Percentiles rank a stretch among this genome's conserved stretches.
These are phyloP conservation scores for Biscogniauxia sp. DNA, from an alignment of 2,329 filamentous ascomycete genomes.

Conservation along the genomic window DNA sequence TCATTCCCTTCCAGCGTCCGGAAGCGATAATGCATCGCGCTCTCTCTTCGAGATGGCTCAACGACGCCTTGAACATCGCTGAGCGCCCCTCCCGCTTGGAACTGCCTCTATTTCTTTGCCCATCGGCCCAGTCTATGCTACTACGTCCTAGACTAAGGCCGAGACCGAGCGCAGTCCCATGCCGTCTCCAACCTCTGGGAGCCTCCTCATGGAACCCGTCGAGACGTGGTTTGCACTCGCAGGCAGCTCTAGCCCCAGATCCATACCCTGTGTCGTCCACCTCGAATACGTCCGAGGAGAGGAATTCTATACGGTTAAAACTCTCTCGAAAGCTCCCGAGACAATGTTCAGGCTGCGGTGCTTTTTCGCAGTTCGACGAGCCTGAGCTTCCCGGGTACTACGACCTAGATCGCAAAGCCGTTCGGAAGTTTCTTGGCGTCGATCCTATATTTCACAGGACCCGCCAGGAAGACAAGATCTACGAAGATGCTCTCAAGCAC, in stretches of 20 bases:
- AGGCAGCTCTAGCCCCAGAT: conserved; percentile 20
- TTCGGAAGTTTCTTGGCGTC: conserved; percentile 46
- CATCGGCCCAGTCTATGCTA: conserved; percentile 32
- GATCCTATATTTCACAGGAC: conserved; percentile 25
- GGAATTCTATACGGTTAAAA: background rate
- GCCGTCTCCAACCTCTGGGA: conserved; percentile 9
- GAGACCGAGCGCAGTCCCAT: conserved; percentile 12
- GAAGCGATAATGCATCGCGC: conserved; percentile 42
- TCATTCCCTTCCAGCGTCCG: background rate
- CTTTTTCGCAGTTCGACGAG: conserved; percentile 56
- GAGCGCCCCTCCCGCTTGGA: conserved; percentile 37
- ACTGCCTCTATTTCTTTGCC: conserved; percentile 49
- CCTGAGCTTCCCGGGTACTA: conserved; percentile 56
- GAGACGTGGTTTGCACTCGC: conserved; percentile 30
- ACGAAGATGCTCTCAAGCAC: conserved; percentile 43
- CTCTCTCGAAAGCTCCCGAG: conserved; percentile 43
- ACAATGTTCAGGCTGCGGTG: conserved; percentile 64
- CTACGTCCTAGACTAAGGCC: conserved; percentile 5
- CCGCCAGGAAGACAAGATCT: conserved; percentile 44
- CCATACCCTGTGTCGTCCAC: conserved; percentile 2
- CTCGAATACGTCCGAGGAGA: conserved; percentile 1
- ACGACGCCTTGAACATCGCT: conserved; percentile 40
- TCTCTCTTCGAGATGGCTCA: conserved; percentile 42
- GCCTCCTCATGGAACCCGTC: conserved; percentile 23
- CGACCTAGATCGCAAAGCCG: conserved; percentile 48